A percentile compares a stretch with the other conserved stretches of the same genome.
Conservation (phyloP, 1,139 yeast genomes). For the Blastobotrys elegans region DNA sequence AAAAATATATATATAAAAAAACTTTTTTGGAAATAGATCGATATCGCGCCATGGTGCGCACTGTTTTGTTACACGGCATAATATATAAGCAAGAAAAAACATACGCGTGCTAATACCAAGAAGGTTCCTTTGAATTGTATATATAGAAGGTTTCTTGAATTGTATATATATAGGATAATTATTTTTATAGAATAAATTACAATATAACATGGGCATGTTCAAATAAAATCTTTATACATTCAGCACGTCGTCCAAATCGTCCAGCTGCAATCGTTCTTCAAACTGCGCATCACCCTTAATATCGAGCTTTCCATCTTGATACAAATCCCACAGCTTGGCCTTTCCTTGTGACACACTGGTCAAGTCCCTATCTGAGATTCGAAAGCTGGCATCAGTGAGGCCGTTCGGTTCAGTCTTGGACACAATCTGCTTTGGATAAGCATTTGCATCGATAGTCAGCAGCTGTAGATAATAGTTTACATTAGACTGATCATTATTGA, state of each 20-base stretch:
- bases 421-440: constrained; percentile 2
- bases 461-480: not conserved
- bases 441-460: not conserved
- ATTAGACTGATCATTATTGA: constrained; percentile 5
- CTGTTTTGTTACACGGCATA: too few relatives aligned
- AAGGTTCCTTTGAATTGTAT: too few relatives aligned
- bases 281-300: not conserved
- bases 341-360: not conserved
- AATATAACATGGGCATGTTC: too few relatives aligned
- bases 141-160: too few relatives aligned
- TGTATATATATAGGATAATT: too few relatives aligned
- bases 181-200: too few relatives aligned
- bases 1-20: too few relatives aligned
- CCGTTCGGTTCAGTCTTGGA: not conserved
- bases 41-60: too few relatives aligned
- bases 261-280: not conserved
- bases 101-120: too few relatives aligned
- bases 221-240: too few relatives aligned
- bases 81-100: too few relatives aligned
- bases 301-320: not conserved
- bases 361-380: not conserved
- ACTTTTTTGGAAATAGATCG: too few relatives aligned
- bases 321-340: constrained; percentile 2
- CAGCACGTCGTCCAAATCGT: constrained; percentile 2
- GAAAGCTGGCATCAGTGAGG: not conserved